phyloP scores from a whole-genome alignment of 768 basidiomycete genomes.

The Pulveroboletus sp. region DNA sequence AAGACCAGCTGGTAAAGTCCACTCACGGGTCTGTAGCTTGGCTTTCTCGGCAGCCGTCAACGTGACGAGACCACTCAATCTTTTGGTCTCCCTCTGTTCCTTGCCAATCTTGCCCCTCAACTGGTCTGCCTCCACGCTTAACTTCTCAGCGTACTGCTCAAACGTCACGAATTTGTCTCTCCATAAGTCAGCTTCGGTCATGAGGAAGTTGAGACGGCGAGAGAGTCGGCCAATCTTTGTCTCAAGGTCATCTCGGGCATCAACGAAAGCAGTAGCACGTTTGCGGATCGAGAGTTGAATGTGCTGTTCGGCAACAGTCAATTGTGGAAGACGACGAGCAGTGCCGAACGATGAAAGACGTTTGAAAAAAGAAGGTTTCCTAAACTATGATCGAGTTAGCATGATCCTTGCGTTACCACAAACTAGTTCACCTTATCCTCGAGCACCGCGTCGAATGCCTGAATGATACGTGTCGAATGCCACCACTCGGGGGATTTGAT shows the following conservation, averaged over 20 bases:
- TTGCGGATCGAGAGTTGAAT: slow-evolving; percentile 88
- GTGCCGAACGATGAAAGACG: slow-evolving; percentile 75
- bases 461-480: slow-evolving; percentile 87
- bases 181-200: slow-evolving; percentile 90
- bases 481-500: slow-evolving; percentile 93
- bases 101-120: slow-evolving; percentile 84
- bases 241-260: slow-evolving; percentile 90
- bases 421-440: slow-evolving; percentile 63
- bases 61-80: slow-evolving; percentile 74
- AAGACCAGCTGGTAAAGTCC: neutral
- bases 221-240: slow-evolving; percentile 88
- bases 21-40: slow-evolving; percentile 75
- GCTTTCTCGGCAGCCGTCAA: slow-evolving; percentile 74
- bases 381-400: slow-evolving; percentile 49
- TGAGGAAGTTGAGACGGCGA: slow-evolving; percentile 82
- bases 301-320: slow-evolving; percentile 77
- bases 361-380: slow-evolving; percentile 84
- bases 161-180: slow-evolving; percentile 92
- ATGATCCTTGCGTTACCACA: neutral
- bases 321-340: slow-evolving; percentile 64
- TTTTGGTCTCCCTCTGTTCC: slow-evolving; percentile 85
- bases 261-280: slow-evolving; percentile 91
- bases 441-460: slow-evolving; percentile 84
- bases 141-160: slow-evolving; percentile 89
- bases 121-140: slow-evolving; percentile 82